phyloP scores from a whole-genome alignment of 2,329 filamentous ascomycete species.

The Aspergillus aculeatinus region DNA sequence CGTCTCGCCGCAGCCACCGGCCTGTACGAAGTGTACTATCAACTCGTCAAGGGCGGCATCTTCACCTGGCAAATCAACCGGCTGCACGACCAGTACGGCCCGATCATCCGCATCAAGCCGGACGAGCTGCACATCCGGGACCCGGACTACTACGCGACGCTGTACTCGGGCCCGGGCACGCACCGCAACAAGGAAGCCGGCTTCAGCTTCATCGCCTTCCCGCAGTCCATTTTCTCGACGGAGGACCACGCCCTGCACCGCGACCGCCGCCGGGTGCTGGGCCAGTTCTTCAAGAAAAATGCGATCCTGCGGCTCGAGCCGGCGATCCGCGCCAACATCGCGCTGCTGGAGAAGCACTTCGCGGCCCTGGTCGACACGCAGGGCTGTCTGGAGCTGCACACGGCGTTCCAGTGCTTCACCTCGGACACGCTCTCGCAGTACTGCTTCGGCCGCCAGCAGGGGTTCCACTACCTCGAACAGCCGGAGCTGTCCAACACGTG shows the following conservation, averaged over 20 bases:
- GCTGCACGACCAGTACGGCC: conserved; percentile 4
- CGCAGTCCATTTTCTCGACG: background rate
- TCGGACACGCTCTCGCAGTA: background rate
- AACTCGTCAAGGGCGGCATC: background rate
- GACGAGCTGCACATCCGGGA: conserved; percentile 6
- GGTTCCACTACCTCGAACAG: background rate
- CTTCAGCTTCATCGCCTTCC: background rate
- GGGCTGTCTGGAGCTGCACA: conserved; percentile 1
- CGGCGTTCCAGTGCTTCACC: conserved; percentile 7
- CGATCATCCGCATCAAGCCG: conserved; percentile 1
- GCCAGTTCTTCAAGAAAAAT: conserved; percentile 5
- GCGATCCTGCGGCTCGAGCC: background rate
- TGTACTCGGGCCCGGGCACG: conserved; percentile 1
- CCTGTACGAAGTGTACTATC: conserved; percentile 9
- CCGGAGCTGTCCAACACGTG: background rate
- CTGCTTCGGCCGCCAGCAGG: background rate
- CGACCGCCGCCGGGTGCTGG: background rate
- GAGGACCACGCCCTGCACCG: conserved; percentile 3
- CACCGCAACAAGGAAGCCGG: background rate
- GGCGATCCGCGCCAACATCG: background rate
- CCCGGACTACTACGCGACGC: conserved; percentile 1
- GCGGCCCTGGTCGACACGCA: background rate
- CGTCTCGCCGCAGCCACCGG: background rate
- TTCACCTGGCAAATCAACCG: conserved; percentile 1
- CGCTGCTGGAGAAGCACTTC: background rate